Percentiles rank a stretch among this genome's conserved stretches.
phyloP scores from a whole-genome alignment of 2,329 filamentous ascomycete species.

The Fusarium neocosmosporiellum region DNA sequence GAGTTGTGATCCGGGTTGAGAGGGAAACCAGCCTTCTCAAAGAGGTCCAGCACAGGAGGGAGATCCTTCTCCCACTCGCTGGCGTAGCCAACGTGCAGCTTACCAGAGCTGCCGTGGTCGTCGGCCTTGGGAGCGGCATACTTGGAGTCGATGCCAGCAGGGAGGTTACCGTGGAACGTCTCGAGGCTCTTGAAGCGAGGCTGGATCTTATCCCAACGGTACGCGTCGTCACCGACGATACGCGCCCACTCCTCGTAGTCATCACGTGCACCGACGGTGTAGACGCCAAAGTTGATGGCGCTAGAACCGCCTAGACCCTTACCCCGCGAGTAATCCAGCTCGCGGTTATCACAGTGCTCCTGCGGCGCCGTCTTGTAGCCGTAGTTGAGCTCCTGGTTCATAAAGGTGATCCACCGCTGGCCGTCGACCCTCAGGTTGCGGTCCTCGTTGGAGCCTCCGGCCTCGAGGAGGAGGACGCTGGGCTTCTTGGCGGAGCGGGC shows the following conservation, averaged over 20 bases:
- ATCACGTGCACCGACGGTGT: constrained; percentile 64
- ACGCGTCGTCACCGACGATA: constrained; percentile 65
- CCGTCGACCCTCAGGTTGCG: constrained; percentile 59
- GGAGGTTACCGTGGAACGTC: constrained; percentile 58
- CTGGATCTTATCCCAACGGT: constrained; percentile 65
- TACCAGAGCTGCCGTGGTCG: constrained; percentile 62
- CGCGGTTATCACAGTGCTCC: constrained; percentile 53
- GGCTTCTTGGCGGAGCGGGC: constrained; percentile 59
- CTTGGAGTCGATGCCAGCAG: constrained; percentile 52
- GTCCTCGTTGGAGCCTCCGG: constrained; percentile 63
- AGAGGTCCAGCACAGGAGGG: constrained; percentile 56
- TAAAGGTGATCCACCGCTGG: constrained; percentile 66
- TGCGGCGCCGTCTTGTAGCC: constrained; percentile 63
- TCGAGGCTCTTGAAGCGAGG: constrained; percentile 64
- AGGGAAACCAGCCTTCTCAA: constrained; percentile 59
- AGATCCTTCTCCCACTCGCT: constrained; percentile 62
- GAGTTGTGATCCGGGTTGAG: constrained; percentile 68
- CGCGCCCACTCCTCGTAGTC: constrained; percentile 73
- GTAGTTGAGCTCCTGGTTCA: constrained; percentile 62
- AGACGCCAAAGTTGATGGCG: constrained; percentile 67
- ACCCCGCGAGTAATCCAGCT: constrained; percentile 62
- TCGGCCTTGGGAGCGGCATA: constrained; percentile 58
- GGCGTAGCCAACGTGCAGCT: constrained; percentile 60
- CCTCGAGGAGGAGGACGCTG: constrained; percentile 69
- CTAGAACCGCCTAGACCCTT: constrained; percentile 63